phyloP scores from a whole-genome alignment of 805 yeast species.

The Metschnikowia corniflorae region DNA sequence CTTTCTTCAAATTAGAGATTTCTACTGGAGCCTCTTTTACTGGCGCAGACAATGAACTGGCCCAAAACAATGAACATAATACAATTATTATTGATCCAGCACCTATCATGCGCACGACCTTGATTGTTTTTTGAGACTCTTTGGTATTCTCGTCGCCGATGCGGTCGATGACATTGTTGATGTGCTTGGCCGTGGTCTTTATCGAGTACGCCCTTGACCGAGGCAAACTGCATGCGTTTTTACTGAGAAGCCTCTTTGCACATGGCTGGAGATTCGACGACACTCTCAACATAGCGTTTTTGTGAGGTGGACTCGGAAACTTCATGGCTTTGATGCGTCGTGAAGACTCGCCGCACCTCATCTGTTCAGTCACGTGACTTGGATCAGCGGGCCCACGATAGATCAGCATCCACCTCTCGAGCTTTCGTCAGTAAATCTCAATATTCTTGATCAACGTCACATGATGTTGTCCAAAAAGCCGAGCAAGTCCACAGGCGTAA shows the following conservation, averaged over 20 bases:
- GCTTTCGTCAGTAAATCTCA: too few relatives aligned
- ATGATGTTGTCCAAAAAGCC: too few relatives aligned
- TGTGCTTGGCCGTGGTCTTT: conserved; percentile 15
- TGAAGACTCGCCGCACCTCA: too few relatives aligned
- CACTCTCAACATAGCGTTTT: too few relatives aligned
- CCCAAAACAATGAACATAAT: conserved; percentile 18
- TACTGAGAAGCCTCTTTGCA: background rate
- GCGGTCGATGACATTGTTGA: conserved; percentile 25
- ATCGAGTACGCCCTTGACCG: conserved; percentile 8
- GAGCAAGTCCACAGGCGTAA: conserved; percentile 35
- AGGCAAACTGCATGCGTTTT: too few relatives aligned
- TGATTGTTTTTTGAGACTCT: conserved; percentile 29
- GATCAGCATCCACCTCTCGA: too few relatives aligned
- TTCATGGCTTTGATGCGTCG: too few relatives aligned
- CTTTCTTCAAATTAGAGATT: conserved; percentile 11
- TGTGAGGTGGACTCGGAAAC: too few relatives aligned
- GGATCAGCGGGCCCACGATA: too few relatives aligned
- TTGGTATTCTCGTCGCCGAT: conserved; percentile 33
- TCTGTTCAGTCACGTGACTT: too few relatives aligned
- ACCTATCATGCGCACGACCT: conserved; percentile 19
- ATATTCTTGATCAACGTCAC: too few relatives aligned
- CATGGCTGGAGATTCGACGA: background rate
- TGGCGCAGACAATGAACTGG: conserved; percentile 15
- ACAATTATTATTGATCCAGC: conserved; percentile 18
- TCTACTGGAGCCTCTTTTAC: conserved; percentile 14